Evolutionary conservation across 495 filamentous ascomycete genomes (phyloP).

Genomic region (Lichina pygmaea): DNA sequence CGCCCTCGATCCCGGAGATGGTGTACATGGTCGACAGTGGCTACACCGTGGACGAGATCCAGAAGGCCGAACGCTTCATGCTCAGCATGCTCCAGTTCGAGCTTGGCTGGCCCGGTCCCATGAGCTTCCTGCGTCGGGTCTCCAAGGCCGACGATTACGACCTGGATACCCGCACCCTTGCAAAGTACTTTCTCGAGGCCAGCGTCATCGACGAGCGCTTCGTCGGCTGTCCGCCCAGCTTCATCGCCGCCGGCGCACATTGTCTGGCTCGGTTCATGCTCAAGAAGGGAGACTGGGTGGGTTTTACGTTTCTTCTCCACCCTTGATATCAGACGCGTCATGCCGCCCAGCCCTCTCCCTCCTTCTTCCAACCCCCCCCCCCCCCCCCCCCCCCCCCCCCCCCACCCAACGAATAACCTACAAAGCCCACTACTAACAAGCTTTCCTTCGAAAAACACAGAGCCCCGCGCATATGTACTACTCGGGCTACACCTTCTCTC

Average conservation of each 20-base stretch:
- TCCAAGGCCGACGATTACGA: conserved; percentile 99
- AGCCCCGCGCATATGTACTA: conserved; percentile 66
- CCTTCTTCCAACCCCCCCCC: not conserved
- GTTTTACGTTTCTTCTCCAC: conserved; percentile 9
- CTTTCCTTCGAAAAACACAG: conserved; percentile 14
- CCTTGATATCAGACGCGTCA: conserved; percentile 1
- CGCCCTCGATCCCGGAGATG: conserved; percentile 80
- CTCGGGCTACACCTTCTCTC: conserved; percentile 68
- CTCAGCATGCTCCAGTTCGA: conserved; percentile 82
- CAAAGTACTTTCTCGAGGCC: conserved; percentile 93
- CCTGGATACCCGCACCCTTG: conserved; percentile 76
- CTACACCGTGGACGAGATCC: conserved; percentile 69
- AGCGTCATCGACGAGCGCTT: conserved; percentile 98
- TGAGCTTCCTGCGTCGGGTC: conserved; percentile 89
- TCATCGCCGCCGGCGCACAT: conserved; percentile 72
- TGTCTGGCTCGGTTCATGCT: conserved; percentile 77
- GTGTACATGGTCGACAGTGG: conserved; percentile 94
- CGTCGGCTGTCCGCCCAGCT: conserved; percentile 73
- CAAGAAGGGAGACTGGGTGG: conserved; percentile 76
- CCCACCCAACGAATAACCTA: too few relatives aligned
- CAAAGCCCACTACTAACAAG: conserved; percentile 8
- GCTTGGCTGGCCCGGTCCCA: conserved; percentile 87
- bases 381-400: too few relatives aligned
- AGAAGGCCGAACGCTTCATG: conserved; percentile 97
- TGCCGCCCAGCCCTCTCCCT: too few relatives aligned